Evolutionary conservation across 129 eudicot species (phyloP), one percentile per base, ranked within the genome.

Genomic region (Pittosporum tobira): DNA sequence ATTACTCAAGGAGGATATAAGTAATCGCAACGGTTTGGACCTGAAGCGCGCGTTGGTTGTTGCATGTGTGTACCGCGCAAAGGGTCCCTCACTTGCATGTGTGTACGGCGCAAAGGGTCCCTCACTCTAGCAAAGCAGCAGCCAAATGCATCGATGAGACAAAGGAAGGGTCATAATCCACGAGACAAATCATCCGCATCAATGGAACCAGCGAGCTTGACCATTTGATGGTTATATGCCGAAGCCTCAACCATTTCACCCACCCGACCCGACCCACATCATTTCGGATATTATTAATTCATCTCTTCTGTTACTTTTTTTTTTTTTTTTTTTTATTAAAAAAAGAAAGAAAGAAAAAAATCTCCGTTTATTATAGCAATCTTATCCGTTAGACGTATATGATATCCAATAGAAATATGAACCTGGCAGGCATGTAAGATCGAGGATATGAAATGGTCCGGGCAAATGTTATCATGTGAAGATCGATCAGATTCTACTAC

Each of bases 381-480:
- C 55, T 63, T 71, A 71, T 71, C 76, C 66, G 48, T 9, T 26
- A 8, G 27, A 3, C 45, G 13, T n/a, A 10, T 21, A 23, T 27
- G 22, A 37, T 56, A 49, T 53, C 52, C 69, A 62, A 57, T 38
- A 22, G 44, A 57, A 47, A 49, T 31, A 44, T 29, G 12, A 29
- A 16, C 40, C 57, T 70, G 75, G 24, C 64, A 56, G 29, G 64
- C 14, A 66, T 43, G 57, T 15, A 50, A 68, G 57, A 68, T 46
- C 4, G 42, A 29, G 57, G 18, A 20, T 19, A 19, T 4, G 9
- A 47, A 62, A 48, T 62, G 27, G 40, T n/a, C n/a, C n/a, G n/a
- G 46, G 30, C 47, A 42, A 63, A 42, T 56, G 51, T 31, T n/a
- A n/a, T 20, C 71, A 50, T 55, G 66, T 71, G 64, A 71, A 64